Percentiles rank a stretch among this genome's conserved stretches.
Conservation (phyloP, 495 filamentous ascomycete species). For the Xylaria acuta region DNA sequence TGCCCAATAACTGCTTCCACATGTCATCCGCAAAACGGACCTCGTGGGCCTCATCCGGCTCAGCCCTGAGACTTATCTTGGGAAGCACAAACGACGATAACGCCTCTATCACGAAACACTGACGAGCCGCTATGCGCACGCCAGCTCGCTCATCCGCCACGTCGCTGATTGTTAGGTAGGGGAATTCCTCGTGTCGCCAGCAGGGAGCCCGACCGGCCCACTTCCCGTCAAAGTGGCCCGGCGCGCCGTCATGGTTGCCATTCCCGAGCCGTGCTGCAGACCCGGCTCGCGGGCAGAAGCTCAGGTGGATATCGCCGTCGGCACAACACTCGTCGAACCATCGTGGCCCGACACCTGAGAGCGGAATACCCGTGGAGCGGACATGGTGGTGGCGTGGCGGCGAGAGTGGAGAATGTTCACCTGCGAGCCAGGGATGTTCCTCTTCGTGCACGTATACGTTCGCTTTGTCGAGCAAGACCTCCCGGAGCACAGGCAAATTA, state of each 20-base stretch:
- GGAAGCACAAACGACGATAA: conserved; percentile 35
- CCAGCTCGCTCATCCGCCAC: conserved; percentile 58
- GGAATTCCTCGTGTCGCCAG: conserved; percentile 63
- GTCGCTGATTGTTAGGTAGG: conserved; percentile 63
- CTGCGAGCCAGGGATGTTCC: conserved; percentile 57
- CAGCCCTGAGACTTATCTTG: conserved; percentile 27
- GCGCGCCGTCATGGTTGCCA: background rate
- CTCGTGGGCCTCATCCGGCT: conserved; percentile 35
- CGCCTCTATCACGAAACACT: conserved; percentile 40
- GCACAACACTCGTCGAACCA: conserved; percentile 57
- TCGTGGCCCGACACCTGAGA: conserved; percentile 58
- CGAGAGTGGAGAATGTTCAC: conserved; percentile 46
- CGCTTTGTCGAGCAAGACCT: conserved; percentile 60
- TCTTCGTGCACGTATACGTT: conserved; percentile 60
- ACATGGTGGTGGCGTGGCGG: conserved; percentile 54
- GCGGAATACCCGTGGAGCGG: conserved; percentile 61
- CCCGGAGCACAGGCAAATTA: conserved; percentile 58
- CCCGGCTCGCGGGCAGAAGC: conserved; percentile 50
- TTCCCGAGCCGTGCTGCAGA: conserved; percentile 37
- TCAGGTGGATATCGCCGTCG: conserved; percentile 54
- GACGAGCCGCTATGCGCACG: conserved; percentile 61
- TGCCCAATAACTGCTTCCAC: conserved; percentile 58
- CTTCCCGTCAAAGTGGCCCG: conserved; percentile 4
- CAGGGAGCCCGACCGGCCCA: conserved; percentile 55
- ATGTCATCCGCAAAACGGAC: conserved; percentile 51